Conservation (phyloP, 2,329 filamentous ascomycete species). For the Diaporthe vexans region DNA sequence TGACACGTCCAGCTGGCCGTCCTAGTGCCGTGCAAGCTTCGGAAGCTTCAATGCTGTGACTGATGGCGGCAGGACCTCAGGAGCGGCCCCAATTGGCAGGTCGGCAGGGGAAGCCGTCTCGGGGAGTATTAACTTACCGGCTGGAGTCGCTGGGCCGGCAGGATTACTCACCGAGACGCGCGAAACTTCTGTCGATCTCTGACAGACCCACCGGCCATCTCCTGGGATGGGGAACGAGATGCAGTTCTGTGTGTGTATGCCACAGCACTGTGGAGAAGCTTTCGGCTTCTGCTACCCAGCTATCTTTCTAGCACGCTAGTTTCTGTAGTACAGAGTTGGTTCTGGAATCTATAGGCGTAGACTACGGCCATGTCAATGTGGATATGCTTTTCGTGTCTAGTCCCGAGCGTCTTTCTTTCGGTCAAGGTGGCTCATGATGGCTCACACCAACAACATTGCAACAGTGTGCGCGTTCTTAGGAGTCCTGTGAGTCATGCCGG, state of each 20-base stretch:
- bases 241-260: not conserved
- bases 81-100: not conserved
- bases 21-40: conserved; percentile 7
- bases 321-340: not conserved
- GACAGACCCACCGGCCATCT: conserved; percentile 29
- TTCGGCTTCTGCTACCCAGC: not conserved
- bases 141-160: conserved; percentile 17
- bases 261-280: not conserved
- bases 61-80: not conserved
- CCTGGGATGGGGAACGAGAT: conserved; percentile 2
- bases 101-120: conserved; percentile 23
- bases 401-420: not conserved
- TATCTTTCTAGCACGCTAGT: not conserved
- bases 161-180: conserved; percentile 16
- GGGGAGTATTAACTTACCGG: conserved; percentile 24
- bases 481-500: conserved; percentile 8
- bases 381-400: not conserved
- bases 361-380: not conserved
- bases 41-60: not conserved
- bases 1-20: conserved; percentile 8
- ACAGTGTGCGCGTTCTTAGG: not conserved
- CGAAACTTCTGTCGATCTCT: conserved; percentile 30
- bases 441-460: not conserved
- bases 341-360: not conserved
- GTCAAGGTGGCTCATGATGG: conserved; percentile 25